These are phyloP conservation scores for Fusarium acutatum DNA, from an alignment of 2,329 filamentous ascomycete species.

Conservation along the genomic window DNA sequence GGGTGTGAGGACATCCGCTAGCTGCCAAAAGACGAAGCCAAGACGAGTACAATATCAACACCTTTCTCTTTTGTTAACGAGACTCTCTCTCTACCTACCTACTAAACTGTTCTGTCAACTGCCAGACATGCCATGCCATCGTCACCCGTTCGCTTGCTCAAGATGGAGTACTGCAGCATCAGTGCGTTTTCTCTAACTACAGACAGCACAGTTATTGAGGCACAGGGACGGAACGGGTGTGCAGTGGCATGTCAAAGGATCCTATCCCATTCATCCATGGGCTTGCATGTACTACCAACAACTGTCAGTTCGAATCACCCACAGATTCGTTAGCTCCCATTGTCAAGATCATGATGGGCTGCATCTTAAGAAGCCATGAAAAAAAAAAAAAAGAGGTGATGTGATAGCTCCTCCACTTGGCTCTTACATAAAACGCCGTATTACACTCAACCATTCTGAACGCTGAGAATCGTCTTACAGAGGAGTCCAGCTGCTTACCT, in stretches of 20 bases:
- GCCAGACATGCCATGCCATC: neutral
- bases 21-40: neutral
- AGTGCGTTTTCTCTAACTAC: constrained; percentile 1
- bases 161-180: constrained; percentile 28
- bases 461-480: neutral
- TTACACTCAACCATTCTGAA: constrained; percentile 7
- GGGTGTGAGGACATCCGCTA: neutral
- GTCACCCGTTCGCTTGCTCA: constrained; percentile 13
- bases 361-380: neutral
- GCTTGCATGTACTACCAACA: constrained; percentile 21
- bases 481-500: constrained; percentile 17
- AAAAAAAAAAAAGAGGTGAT: neutral
- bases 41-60: constrained; percentile 3
- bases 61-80: neutral
- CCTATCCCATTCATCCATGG: neutral
- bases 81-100: neutral
- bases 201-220: constrained; percentile 2
- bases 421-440: constrained; percentile 24
- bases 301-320: constrained; percentile 21
- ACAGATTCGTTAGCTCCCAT: neutral
- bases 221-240: constrained; percentile 10
- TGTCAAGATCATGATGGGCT: constrained; percentile 13
- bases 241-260: constrained; percentile 19
- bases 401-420: constrained; percentile 2
- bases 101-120: neutral